Percentiles rank a stretch among this genome's conserved stretches.
phyloP scores from a whole-genome alignment of 2,329 filamentous ascomycete species.

The Aschersonia sp. region DNA sequence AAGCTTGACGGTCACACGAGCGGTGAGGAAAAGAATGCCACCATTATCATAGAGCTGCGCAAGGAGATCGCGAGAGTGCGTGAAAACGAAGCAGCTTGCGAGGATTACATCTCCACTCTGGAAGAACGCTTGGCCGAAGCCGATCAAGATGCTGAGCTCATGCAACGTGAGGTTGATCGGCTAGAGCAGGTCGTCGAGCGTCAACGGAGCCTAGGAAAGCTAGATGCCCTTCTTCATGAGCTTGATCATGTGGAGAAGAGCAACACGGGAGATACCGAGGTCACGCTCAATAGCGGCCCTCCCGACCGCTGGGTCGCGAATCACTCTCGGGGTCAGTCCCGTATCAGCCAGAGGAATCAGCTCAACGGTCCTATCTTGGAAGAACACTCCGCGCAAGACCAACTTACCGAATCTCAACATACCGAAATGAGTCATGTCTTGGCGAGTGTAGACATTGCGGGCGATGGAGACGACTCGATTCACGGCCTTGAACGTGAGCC shows the following conservation, averaged over 20 bases:
- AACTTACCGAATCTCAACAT: conserved; percentile 29
- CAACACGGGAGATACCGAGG: conserved; percentile 19
- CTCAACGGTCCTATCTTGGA: conserved; percentile 41
- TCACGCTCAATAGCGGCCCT: not conserved
- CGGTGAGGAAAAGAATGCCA: conserved; percentile 84
- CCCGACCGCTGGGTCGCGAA: conserved; percentile 28
- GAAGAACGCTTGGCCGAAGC: conserved; percentile 92
- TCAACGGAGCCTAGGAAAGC: conserved; percentile 84
- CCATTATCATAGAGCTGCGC: conserved; percentile 72
- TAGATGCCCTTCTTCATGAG: conserved; percentile 85
- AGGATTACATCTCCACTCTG: conserved; percentile 94
- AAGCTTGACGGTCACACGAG: conserved; percentile 83
- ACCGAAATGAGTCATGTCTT: conserved; percentile 31
- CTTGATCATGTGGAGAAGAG: conserved; percentile 63
- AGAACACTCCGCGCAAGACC: conserved; percentile 11
- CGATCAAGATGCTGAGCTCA: conserved; percentile 88
- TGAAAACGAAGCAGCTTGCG: conserved; percentile 79
- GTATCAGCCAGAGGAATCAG: conserved; percentile 38
- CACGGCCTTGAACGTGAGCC: not conserved
- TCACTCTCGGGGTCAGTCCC: conserved; percentile 39
- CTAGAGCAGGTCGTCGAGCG: conserved; percentile 92
- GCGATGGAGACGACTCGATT: not conserved
- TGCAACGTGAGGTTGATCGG: conserved; percentile 92
- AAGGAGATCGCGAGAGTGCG: conserved; percentile 81
- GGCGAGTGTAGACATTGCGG: not conserved